Conservation (phyloP, 768 basidiomycete species). For the Mycena leptocephala region DNA sequence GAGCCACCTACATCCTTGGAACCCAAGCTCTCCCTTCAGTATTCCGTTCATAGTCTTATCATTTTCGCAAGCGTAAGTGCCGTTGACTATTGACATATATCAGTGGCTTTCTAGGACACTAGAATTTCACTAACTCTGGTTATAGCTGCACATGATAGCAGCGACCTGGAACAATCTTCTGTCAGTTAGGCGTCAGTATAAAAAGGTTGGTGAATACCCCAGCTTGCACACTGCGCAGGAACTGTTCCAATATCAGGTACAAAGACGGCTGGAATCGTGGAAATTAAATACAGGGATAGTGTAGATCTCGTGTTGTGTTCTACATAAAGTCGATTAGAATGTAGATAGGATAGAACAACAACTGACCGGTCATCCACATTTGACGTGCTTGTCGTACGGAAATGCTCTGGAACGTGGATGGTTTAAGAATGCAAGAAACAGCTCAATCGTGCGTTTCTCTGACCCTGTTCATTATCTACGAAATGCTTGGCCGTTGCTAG, state of each 20-base stretch:
- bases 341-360: not conserved
- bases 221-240: slow-evolving; percentile 24
- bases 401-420: no score
- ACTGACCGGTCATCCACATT: slow-evolving; percentile 61
- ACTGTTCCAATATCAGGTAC: not conserved
- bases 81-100: slow-evolving; percentile 55
- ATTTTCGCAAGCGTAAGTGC: slow-evolving; percentile 79
- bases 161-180: not conserved
- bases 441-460: no score
- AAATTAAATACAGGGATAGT: slow-evolving; percentile 58
- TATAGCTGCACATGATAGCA: slow-evolving; percentile 32
- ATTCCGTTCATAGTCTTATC: slow-evolving; percentile 71
- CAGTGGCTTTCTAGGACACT: not conserved
- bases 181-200: not conserved
- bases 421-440: no score
- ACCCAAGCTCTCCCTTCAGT: slow-evolving; percentile 77
- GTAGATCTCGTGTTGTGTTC: slow-evolving; percentile 71
- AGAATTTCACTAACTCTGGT: not conserved
- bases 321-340: not conserved
- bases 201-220: not conserved
- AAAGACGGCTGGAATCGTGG: not conserved
- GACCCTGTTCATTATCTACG: slow-evolving; percentile 10
- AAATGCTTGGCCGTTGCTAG: slow-evolving; percentile 32
- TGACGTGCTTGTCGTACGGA: slow-evolving; percentile 56
- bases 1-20: slow-evolving; percentile 70